phyloP scores from a whole-genome alignment of 139 green algal species.

The Coelastrella sp. region DNA sequence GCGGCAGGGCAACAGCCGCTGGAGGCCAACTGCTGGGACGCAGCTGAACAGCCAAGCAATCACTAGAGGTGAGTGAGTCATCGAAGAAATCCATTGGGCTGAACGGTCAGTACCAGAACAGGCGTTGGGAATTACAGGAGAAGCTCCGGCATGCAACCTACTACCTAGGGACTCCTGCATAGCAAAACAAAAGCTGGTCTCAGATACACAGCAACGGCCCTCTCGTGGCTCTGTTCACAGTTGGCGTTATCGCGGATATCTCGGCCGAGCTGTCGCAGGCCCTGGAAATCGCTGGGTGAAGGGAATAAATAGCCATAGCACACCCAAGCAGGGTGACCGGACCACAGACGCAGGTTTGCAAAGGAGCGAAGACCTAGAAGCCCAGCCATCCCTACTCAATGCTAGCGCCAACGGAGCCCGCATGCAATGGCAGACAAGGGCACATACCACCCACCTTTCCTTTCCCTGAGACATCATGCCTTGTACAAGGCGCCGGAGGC shows the following conservation, averaged over 20 bases:
- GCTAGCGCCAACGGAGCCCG: neutral
- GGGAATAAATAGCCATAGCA: too few relatives aligned
- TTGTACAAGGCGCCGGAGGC: too few relatives aligned
- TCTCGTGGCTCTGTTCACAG: neutral
- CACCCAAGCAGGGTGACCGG: too few relatives aligned
- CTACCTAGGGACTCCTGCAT: neutral
- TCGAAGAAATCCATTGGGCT: constrained; percentile 24
- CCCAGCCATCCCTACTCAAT: neutral
- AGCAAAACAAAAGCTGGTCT: neutral
- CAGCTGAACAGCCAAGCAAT: neutral
- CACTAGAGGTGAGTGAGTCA: neutral
- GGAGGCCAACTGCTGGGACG: neutral
- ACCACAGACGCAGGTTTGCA: neutral
- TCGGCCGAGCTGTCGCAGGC: too few relatives aligned
- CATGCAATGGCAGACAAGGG: too few relatives aligned
- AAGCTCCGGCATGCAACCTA: too few relatives aligned
- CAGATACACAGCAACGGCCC: too few relatives aligned
- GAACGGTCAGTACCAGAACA: neutral
- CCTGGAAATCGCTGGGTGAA: too few relatives aligned
- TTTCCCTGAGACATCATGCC: too few relatives aligned
- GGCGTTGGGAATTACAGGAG: too few relatives aligned
- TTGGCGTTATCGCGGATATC: constrained; percentile 5
- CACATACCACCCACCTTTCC: too few relatives aligned
- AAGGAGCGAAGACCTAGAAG: neutral
- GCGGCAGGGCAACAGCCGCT: neutral